Conservation (phyloP, 169 alveolate species). For the Plasmodium coatneyi region DNA sequence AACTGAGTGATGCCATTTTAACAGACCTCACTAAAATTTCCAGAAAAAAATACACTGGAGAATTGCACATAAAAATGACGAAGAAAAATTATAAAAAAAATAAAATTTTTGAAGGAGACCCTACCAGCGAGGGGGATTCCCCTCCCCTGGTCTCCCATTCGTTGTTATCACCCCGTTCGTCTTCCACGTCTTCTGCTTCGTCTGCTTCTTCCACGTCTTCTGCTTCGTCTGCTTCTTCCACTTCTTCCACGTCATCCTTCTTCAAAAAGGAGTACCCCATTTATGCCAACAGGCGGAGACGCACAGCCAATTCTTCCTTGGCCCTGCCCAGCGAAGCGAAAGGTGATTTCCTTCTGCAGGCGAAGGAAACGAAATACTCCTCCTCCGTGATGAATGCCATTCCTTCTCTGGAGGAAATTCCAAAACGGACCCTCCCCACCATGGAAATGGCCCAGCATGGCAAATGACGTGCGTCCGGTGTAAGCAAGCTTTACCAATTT, state of each 20-base stretch:
- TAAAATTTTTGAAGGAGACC: conserved; percentile 44
- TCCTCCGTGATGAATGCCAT: conserved; percentile 20
- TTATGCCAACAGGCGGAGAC: not conserved
- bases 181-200: not conserved
- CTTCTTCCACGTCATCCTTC: conserved; percentile 13
- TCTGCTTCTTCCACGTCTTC: conserved; percentile 8
- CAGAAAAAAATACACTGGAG: conserved; percentile 75
- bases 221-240: not conserved
- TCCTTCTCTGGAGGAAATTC: conserved; percentile 58
- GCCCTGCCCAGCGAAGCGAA: not conserved
- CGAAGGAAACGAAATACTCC: conserved; percentile 44
- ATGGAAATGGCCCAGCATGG: not conserved
- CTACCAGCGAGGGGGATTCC: conserved; percentile 13
- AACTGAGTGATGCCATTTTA: conserved; percentile 77
- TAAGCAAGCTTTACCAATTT: not conserved
- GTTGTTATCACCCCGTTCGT: not conserved
- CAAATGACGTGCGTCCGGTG: not conserved
- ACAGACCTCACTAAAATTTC: conserved; percentile 59
- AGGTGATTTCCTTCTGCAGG: conserved; percentile 27
- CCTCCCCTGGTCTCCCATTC: not conserved
- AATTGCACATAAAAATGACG: conserved; percentile 58
- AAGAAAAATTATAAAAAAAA: conserved; percentile 70
- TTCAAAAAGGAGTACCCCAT: conserved; percentile 12
- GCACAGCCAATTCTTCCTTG: not conserved
- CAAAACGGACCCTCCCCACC: not conserved